Base-by-base conservation (phyloP, 371 early-diverging fungal genomes). In the Mortierella sp. region DNA sequence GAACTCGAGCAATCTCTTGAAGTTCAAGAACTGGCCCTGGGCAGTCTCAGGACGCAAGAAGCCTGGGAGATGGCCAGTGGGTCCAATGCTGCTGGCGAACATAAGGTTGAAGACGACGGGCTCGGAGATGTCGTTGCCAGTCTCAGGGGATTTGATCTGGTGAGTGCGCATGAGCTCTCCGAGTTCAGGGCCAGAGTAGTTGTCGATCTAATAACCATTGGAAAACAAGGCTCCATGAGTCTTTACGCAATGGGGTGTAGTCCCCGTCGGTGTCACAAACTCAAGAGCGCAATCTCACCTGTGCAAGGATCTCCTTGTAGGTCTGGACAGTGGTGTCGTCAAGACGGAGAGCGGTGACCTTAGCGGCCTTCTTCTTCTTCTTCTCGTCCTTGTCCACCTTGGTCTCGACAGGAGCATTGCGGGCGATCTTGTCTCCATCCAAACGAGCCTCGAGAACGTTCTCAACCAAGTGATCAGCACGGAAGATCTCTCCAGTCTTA, bases 41-140 rank as follows among this genome's bases (percentile, higher is more conserved):
- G 99, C 99, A 19, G 99, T 99, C 85, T 99, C 99, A 56, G 99
- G 99, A 56, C 99, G 92, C 70, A 99, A 87, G 86, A 89, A 99
- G 71, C 91, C 88, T 60, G 60, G 62, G 79, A 95, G 84, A 42
- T 96, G 91, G 61, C 97, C 98, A 46, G 99, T 97, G 60, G 99
- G 99, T 56, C 99, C 99, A 82, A 99, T 99, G 80, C 87, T 90
- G 49, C 96, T 97, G 54, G 93, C 94, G 79, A 99, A 99, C 99
- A 99, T 99, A 61, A 99, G 89, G 89, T 99, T 99, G 90, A 99
- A 99, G 66, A 93, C 92, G 47, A 89, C 92, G 32, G 97, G 97
- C 39, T 89, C 87, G 12, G 96, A 92, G n/a, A 98, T 84, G 43
- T 93, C 91, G 80, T 97, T 96, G 70, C 93, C 93, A 56, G 96